Percentiles rank a stretch among this genome's conserved stretches.
Conservation (phyloP, 1,139 yeast genomes). For the Lipomyces yarrowii region DNA sequence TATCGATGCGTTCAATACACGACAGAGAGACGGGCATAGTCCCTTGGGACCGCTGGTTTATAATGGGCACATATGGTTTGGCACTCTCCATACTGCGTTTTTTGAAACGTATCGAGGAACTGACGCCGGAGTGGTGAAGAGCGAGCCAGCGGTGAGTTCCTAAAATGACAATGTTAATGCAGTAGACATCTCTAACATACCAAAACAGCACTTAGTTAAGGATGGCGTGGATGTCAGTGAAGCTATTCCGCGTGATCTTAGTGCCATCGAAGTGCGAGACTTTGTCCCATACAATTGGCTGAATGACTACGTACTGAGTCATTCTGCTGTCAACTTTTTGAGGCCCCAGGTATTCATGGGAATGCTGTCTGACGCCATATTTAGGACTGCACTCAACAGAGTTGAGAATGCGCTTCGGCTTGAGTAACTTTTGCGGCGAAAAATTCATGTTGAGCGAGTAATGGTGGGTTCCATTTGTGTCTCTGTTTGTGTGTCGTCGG, state of each 20-base stretch:
- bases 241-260: neutral
- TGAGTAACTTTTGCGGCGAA: too few relatives aligned
- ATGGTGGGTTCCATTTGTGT: too few relatives aligned
- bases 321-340: neutral
- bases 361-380: neutral
- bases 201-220: neutral
- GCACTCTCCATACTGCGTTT: neutral
- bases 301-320: neutral
- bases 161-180: neutral
- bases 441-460: too few relatives aligned
- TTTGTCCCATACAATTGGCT: neutral
- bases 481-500: too few relatives aligned
- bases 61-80: neutral
- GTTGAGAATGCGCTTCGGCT: too few relatives aligned
- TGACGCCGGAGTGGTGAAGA: neutral
- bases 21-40: neutral
- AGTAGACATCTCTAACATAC: neutral
- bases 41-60: neutral
- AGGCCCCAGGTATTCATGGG: neutral
- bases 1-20: neutral
- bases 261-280: neutral
- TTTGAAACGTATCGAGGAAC: neutral
- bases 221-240: neutral
- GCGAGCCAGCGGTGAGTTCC: neutral
- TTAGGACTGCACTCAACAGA: neutral